Conservation (phyloP, 371 early-diverging fungal species). For the Mortierella sp. region DNA sequence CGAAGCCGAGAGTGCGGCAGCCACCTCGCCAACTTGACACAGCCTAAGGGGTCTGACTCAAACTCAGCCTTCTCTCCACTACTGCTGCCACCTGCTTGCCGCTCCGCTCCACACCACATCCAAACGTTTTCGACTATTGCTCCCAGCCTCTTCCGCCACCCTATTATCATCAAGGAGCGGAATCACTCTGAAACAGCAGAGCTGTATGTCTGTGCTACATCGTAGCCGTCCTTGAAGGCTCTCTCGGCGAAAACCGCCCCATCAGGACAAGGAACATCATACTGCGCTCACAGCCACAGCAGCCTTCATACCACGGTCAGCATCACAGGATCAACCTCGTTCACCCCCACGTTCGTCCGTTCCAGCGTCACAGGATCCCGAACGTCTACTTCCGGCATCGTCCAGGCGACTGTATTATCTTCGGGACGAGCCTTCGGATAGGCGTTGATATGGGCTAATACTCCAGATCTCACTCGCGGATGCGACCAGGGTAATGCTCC, state of each 20-base stretch:
- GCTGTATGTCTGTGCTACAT: slow-evolving; percentile 13
- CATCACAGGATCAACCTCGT: background rate
- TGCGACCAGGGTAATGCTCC: background rate
- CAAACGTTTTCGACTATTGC: background rate
- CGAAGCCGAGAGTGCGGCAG: background rate
- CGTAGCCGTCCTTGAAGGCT: slow-evolving; percentile 24
- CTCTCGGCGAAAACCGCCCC: slow-evolving; percentile 12
- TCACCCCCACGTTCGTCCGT: slow-evolving; percentile 10
- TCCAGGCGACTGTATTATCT: background rate
- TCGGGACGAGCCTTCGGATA: background rate
- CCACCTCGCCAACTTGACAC: background rate
- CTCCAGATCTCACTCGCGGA: background rate
- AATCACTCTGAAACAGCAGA: slow-evolving; percentile 2
- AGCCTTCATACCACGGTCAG: background rate
- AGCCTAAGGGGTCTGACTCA: background rate
- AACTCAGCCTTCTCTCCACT: background rate
- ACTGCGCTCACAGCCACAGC: background rate
- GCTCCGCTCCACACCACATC: background rate
- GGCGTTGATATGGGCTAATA: slow-evolving; percentile 1
- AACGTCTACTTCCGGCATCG: slow-evolving; percentile 1
- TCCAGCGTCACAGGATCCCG: background rate
- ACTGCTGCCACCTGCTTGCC: background rate
- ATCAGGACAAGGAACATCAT: slow-evolving; percentile 8
- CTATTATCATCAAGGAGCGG: background rate
- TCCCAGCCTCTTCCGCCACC: background rate